Percentiles rank a stretch among this genome's conserved stretches.
Conservation (phyloP, 805 yeast species). For the Monosporozyma aquatica region DNA sequence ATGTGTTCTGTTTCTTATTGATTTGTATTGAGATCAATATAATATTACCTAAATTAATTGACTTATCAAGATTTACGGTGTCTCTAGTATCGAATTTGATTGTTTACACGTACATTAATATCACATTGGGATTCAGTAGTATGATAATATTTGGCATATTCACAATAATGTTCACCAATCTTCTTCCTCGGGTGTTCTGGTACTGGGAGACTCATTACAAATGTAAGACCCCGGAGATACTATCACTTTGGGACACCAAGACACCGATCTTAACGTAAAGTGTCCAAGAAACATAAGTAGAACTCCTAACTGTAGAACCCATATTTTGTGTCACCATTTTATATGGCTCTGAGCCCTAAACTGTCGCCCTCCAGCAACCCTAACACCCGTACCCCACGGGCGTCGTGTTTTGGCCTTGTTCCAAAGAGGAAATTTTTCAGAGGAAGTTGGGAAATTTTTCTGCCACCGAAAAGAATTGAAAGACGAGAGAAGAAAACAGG, state of each 20-base stretch:
- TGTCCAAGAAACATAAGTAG: neutral
- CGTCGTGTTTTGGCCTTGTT: neutral
- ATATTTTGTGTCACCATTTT: neutral
- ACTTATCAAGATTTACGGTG: constrained; percentile 11
- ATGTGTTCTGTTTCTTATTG: constrained; percentile 77
- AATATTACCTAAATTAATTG: constrained; percentile 21
- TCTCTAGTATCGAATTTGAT: constrained; percentile 16
- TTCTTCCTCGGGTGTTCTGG: constrained; percentile 23
- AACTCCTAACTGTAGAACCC: no score
- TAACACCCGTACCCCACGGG: constrained; percentile 1
- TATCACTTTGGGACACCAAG: constrained; percentile 17
- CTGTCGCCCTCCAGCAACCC: neutral
- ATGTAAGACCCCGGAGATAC: constrained; percentile 10
- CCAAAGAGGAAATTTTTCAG: no score
- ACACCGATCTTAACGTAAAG: constrained; percentile 12
- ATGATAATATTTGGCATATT: constrained; percentile 14
- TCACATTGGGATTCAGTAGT: constrained; percentile 17
- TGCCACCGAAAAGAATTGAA: no score
- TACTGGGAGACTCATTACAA: constrained; percentile 27
- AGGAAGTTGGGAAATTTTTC: no score
- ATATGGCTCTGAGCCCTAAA: neutral
- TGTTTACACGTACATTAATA: constrained; percentile 19
- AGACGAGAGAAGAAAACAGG: no score
- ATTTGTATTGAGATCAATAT: constrained; percentile 31
- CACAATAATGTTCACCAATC: constrained; percentile 15